phyloP scores from a whole-genome alignment of 2,329 filamentous ascomycete genomes.

The Clarireedia sp. region DNA sequence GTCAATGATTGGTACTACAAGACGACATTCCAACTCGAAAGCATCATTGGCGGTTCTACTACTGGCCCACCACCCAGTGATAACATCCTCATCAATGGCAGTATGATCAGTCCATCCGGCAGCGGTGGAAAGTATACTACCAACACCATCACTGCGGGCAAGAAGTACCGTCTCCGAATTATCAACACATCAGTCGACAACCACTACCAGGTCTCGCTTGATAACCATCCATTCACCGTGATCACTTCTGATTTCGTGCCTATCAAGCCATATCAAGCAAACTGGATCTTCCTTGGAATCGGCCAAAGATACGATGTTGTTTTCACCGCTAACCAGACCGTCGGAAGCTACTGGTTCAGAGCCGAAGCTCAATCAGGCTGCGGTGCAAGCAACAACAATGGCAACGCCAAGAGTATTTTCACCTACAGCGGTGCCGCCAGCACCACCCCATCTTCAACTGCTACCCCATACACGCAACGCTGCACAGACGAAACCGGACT shows the following conservation, averaged over 20 bases:
- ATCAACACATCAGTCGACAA: constrained; percentile 39
- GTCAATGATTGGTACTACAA: constrained; percentile 15
- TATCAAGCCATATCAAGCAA: constrained; percentile 43
- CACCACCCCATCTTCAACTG: constrained; percentile 4
- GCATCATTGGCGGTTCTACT: not conserved
- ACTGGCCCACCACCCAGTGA: constrained; percentile 24
- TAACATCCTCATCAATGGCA: constrained; percentile 41
- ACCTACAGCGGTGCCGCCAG: constrained; percentile 8
- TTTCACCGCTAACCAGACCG: constrained; percentile 35
- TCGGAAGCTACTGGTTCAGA: constrained; percentile 48
- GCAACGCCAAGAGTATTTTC: constrained; percentile 10
- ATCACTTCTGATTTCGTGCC: constrained; percentile 51
- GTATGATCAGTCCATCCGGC: constrained; percentile 18
- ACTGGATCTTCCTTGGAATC: constrained; percentile 33
- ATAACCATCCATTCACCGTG: constrained; percentile 48
- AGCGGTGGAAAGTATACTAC: constrained; percentile 13
- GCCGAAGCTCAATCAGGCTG: constrained; percentile 8
- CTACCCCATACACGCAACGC: constrained; percentile 3
- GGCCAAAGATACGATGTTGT: constrained; percentile 38
- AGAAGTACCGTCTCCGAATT: constrained; percentile 38
- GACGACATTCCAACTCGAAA: constrained; percentile 34
- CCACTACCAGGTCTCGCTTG: constrained; percentile 38
- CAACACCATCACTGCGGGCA: constrained; percentile 12
- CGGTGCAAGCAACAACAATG: constrained; percentile 6
- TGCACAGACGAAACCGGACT: constrained; percentile 8